Evolutionary conservation across 2,329 filamentous ascomycete genomes (phyloP).

Genomic region (Arthrobotrys entomopaga): DNA sequence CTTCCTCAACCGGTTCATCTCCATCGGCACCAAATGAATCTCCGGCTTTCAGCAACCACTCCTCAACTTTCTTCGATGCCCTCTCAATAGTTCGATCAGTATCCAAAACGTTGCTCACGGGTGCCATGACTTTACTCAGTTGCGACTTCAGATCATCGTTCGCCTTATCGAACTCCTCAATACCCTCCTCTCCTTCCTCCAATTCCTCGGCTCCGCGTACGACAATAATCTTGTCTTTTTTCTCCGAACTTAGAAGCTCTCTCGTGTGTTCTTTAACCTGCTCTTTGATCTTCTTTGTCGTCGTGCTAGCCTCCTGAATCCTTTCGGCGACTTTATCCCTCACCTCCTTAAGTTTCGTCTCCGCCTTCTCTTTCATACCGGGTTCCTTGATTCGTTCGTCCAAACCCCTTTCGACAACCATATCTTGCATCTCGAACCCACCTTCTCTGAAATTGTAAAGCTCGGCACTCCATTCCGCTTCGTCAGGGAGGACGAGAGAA

Average conservation of each 20-base stretch:
- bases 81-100: conserved; percentile 38
- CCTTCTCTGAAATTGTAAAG: conserved; percentile 47
- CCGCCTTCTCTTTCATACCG: conserved; percentile 26
- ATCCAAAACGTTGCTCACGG: conserved; percentile 31
- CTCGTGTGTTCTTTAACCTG: conserved; percentile 26
- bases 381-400: conserved; percentile 17
- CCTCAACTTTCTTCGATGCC: conserved; percentile 47
- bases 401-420: conserved; percentile 14
- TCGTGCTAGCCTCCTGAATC: conserved; percentile 31
- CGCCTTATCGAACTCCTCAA: conserved; percentile 2
- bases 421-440: conserved; percentile 41
- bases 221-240: conserved; percentile 25
- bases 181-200: neutral
- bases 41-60: conserved; percentile 42
- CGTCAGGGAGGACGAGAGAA: conserved; percentile 31
- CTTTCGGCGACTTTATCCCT: conserved; percentile 41
- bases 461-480: conserved; percentile 38
- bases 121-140: conserved; percentile 39
- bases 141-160: conserved; percentile 43
- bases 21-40: conserved; percentile 34
- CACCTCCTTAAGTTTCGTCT: conserved; percentile 29
- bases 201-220: conserved; percentile 12
- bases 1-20: conserved; percentile 19
- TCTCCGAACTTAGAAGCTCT: conserved; percentile 20
- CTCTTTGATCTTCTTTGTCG: conserved; percentile 31